Base-by-base conservation (phyloP, 1,139 yeast species). In the Pichia sp. region DNA sequence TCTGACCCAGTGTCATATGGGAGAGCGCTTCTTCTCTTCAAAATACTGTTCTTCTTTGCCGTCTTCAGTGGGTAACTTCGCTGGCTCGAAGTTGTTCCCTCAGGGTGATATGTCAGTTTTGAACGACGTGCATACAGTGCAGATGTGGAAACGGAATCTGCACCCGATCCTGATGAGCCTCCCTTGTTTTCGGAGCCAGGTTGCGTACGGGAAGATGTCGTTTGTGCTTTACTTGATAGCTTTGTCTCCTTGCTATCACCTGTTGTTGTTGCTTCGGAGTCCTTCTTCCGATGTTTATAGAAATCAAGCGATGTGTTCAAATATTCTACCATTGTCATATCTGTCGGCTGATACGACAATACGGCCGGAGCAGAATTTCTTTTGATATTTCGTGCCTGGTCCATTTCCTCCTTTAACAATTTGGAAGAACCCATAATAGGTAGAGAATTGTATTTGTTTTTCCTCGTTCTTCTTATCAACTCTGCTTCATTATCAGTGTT, bases 281-380 rank as follows among this genome's bases (percentile, higher is more conserved):
- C 26, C 15, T 53, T 40, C 38, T 52, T 56, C 45, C 41, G 53
- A 45, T 59, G 59, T 26, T 49, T 45, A 34, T 59, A 56, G 7
- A 59, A 43, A 43, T 54, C 59, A 2, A 59, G 47, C 2, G 61
- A 60, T 5, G 59, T 54, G 34, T 54, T 57, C 7, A 57, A 40
- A 41, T 59, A 59, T 47, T 59, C 61, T 2, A 50, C 23, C 45
- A 59, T 52, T 5, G 58, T 47, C 55, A 59, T 52, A 15, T 48
- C 30, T n/a, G 57, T 45, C n/a, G 57, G 59, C 23, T 15, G 45
- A 44, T 59, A 59, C 8, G 26, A 19, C 26, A 45, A 31, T 10
- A 59, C 29, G 8, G 42, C 26, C n/a, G 50, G 51, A 7, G 57
- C 55, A 6, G 61, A 59, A 43, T 53, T 36, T 38, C 60, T 47